These are phyloP conservation scores for Pyrenochaeta sp. DNA, from an alignment of 2,329 filamentous ascomycete genomes.

Conservation along the genomic window DNA sequence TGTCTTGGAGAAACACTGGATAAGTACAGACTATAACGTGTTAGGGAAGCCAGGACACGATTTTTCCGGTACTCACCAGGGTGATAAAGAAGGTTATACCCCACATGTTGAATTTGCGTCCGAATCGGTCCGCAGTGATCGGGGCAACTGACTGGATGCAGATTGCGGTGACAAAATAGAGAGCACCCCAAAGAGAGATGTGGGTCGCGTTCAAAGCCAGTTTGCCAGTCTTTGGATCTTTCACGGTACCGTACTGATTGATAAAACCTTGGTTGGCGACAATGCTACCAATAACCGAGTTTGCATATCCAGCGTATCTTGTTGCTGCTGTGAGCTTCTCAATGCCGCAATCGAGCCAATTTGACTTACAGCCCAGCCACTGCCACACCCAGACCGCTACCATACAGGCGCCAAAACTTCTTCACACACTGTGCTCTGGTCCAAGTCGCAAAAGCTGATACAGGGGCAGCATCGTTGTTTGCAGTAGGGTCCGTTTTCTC, in stretches of 20 bases:
- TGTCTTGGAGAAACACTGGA: constrained; percentile 12
- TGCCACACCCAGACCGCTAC: constrained; percentile 1
- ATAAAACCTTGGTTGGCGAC: constrained; percentile 11
- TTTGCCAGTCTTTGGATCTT: constrained; percentile 7
- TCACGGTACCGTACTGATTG: constrained; percentile 11
- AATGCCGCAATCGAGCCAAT: no score
- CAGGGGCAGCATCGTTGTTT: not conserved
- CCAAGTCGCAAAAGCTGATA: constrained; percentile 5
- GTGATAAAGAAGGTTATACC: constrained; percentile 10
- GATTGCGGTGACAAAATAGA: constrained; percentile 7
- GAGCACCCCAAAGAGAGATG: constrained; percentile 9
- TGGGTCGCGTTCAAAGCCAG: constrained; percentile 8
- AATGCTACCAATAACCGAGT: constrained; percentile 13
- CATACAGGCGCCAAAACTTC: constrained; percentile 10
- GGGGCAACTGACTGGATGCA: constrained; percentile 6
- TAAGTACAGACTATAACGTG: constrained; percentile 7
- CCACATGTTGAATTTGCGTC: constrained; percentile 14
- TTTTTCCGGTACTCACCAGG: not conserved
- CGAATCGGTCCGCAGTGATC: constrained; percentile 8
- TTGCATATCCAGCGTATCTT: constrained; percentile 12
- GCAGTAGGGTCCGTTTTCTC: constrained; percentile 1
- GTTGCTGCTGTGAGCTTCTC: not conserved
- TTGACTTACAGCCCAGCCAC: constrained; percentile 9
- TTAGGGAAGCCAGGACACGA: not conserved
- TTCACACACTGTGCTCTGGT: constrained; percentile 6